Conservation (phyloP, 1,284 basidiomycete species). For the Trametes sp. region DNA sequence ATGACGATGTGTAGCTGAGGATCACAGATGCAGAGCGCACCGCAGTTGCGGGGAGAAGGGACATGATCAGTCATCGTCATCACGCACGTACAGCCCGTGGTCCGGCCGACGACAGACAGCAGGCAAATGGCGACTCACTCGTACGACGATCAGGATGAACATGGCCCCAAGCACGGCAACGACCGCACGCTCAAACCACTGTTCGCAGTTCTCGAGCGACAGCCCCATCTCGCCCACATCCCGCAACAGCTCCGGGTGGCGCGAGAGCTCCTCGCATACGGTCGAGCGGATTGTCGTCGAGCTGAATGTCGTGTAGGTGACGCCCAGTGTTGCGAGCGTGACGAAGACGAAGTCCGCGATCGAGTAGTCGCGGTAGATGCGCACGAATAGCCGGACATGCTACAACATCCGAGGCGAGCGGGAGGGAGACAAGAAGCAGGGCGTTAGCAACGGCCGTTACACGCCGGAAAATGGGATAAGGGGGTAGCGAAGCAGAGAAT, state of each 20-base stretch:
- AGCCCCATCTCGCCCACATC: conserved; percentile 74
- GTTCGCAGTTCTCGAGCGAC: conserved; percentile 79
- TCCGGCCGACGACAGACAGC: background rate
- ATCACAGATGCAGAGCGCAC: background rate
- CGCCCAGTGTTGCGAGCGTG: conserved; percentile 59
- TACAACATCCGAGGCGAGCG: conserved; percentile 35
- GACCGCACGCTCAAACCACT: conserved; percentile 74
- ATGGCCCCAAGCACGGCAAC: conserved; percentile 63
- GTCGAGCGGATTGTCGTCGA: conserved; percentile 59
- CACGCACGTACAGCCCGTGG: background rate
- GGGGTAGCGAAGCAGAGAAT: background rate
- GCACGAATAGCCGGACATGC: conserved; percentile 61
- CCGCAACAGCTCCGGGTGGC: conserved; percentile 77
- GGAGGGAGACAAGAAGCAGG: conserved; percentile 5
- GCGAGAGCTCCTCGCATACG: conserved; percentile 75
- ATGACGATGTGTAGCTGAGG: conserved; percentile 75
- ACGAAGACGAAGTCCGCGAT: conserved; percentile 77
- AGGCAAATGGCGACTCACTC: conserved; percentile 52
- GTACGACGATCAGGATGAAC: conserved; percentile 66
- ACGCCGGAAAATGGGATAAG: background rate
- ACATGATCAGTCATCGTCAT: conserved; percentile 17
- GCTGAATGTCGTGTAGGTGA: conserved; percentile 66
- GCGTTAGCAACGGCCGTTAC: conserved; percentile 8
- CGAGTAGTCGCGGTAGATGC: conserved; percentile 75
- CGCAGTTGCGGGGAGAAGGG: conserved; percentile 11